These are phyloP conservation scores for Fusarium sp. DNA, from an alignment of 2,329 filamentous ascomycete species.

Conservation along the genomic window DNA sequence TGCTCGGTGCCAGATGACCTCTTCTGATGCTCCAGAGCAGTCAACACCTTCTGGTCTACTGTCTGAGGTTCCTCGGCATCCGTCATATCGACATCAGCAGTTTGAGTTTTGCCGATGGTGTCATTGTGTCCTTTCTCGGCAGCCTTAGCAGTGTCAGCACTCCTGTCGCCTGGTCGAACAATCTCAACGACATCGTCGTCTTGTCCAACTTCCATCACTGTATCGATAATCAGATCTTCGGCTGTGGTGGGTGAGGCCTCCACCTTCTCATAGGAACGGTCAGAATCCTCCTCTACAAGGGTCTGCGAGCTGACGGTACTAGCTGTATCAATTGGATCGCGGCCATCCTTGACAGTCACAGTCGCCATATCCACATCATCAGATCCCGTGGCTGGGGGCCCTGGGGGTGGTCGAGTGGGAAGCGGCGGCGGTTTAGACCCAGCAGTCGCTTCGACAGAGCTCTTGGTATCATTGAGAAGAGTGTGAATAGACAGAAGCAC, in stretches of 20 bases:
- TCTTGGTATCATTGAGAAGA: slow-evolving; percentile 54
- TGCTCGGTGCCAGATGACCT: slow-evolving; percentile 74
- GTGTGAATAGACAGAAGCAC: slow-evolving; percentile 74
- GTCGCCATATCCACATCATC: slow-evolving; percentile 57
- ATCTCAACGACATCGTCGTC: slow-evolving; percentile 31
- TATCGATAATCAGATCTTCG: slow-evolving; percentile 47
- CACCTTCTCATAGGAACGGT: slow-evolving; percentile 56
- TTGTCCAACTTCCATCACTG: slow-evolving; percentile 44
- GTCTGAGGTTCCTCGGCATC: slow-evolving; percentile 55
- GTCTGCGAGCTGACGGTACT: slow-evolving; percentile 69
- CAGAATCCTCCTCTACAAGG: slow-evolving; percentile 61
- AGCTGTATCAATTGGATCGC: slow-evolving; percentile 56
- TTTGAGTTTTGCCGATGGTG: background rate
- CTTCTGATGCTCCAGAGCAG: slow-evolving; percentile 63
- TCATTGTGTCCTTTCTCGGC: slow-evolving; percentile 19
- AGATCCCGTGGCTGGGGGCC: slow-evolving; percentile 50
- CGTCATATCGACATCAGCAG: slow-evolving; percentile 50
- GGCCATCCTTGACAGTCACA: slow-evolving; percentile 51
- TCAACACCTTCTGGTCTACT: slow-evolving; percentile 63
- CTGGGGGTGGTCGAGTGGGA: slow-evolving; percentile 64
- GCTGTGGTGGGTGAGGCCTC: slow-evolving; percentile 39
- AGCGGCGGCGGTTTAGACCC: slow-evolving; percentile 62
- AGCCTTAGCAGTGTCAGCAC: slow-evolving; percentile 6
- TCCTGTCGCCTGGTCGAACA: slow-evolving; percentile 1
- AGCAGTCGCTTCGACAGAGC: slow-evolving; percentile 44